Conservation (phyloP, 2,329 filamentous ascomycete species). For the Talaromyces sp. region DNA sequence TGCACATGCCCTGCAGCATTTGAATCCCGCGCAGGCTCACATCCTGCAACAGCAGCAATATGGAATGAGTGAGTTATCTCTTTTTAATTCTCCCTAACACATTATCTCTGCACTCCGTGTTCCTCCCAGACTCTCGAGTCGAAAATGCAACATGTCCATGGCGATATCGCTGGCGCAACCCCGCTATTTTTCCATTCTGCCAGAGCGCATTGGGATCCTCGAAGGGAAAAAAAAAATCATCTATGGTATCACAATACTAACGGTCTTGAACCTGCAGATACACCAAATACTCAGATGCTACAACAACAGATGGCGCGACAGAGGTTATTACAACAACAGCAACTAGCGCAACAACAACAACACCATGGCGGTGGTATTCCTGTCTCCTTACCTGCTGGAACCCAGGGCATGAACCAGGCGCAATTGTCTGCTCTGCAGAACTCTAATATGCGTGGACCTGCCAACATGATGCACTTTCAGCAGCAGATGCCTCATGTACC, state of each 20-base stretch:
- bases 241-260: neutral
- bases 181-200: neutral
- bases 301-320: slow-evolving; percentile 29
- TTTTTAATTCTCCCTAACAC: neutral
- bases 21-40: slow-evolving; percentile 49
- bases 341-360: slow-evolving; percentile 27
- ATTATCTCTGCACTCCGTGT: neutral
- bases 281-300: slow-evolving; percentile 41
- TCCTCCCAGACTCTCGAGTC: neutral
- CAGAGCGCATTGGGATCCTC: neutral
- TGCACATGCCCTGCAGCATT: slow-evolving; percentile 56
- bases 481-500: slow-evolving; percentile 37
- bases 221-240: too few species aligned
- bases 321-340: slow-evolving; percentile 24
- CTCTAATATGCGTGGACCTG: slow-evolving; percentile 31
- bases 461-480: slow-evolving; percentile 36
- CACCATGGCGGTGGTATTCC: slow-evolving; percentile 26
- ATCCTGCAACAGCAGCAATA: slow-evolving; percentile 48
- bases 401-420: slow-evolving; percentile 34
- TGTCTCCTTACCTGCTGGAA: slow-evolving; percentile 37
- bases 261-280: slow-evolving; percentile 15
- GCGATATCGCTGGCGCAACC: neutral
- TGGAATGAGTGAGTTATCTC: slow-evolving; percentile 34
- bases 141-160: neutral
- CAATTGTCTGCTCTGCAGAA: slow-evolving; percentile 42